Percentiles rank a stretch among this genome's conserved stretches.
These are phyloP conservation scores for Inga oerstediana DNA, from an alignment of 306 rosid genomes.

Conservation along the genomic window DNA sequence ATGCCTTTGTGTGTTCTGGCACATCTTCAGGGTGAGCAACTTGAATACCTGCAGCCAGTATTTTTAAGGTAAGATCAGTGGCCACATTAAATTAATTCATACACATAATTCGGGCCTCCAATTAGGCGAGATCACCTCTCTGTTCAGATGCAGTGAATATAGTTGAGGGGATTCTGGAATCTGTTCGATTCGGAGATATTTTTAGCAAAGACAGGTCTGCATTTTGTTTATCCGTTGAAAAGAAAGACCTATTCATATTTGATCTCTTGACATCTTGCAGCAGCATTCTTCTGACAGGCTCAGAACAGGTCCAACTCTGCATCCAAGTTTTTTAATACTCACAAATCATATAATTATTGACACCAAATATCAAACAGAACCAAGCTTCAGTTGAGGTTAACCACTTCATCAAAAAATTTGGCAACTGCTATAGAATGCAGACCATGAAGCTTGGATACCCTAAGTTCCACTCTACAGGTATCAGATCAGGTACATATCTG, in stretches of 20 bases:
- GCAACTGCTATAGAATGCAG: neutral
- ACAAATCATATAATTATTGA: slow-evolving; percentile 27
- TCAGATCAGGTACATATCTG: neutral
- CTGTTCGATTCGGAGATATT: slow-evolving; percentile 46
- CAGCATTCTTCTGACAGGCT: slow-evolving; percentile 78
- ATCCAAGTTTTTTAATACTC: slow-evolving; percentile 30
- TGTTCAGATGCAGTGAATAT: slow-evolving; percentile 41
- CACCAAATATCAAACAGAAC: slow-evolving; percentile 26
- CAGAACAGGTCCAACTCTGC: slow-evolving; percentile 80
- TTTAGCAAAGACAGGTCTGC: slow-evolving; percentile 37
- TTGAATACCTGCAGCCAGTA: slow-evolving; percentile 42
- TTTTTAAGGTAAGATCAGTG: slow-evolving; percentile 24
- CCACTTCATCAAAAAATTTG: neutral
- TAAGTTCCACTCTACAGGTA: neutral
- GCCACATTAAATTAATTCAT: slow-evolving; percentile 23
- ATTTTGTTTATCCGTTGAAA: slow-evolving; percentile 43
- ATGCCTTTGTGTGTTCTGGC: slow-evolving; percentile 46
- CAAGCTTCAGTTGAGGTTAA: slow-evolving; percentile 3
- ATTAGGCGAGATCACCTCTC: slow-evolving; percentile 48
- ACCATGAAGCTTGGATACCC: neutral
- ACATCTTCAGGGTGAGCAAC: slow-evolving; percentile 40
- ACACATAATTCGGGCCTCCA: neutral
- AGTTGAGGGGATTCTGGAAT: slow-evolving; percentile 42
- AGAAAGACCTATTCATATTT: slow-evolving; percentile 35
- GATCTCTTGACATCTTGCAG: slow-evolving; percentile 64